Evolutionary conservation across 2,329 filamentous ascomycete species (phyloP), one percentile per base, ranked within the genome.

Genomic region (Rutstroemia sp.): DNA sequence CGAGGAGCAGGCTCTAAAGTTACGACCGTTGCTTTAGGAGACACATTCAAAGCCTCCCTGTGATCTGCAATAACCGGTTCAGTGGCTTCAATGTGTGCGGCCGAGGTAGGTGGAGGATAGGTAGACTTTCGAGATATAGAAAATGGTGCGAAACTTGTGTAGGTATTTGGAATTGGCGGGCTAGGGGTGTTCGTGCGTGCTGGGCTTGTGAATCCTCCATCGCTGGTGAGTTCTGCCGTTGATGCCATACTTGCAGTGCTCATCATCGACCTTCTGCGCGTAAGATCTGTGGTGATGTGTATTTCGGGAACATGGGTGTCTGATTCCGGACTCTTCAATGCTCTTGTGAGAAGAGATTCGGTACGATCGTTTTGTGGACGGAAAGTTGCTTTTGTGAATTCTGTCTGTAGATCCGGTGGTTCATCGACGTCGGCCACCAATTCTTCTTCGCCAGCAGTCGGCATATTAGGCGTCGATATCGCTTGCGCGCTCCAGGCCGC

Each of bases 191-290:
- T 90, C 38, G 89, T 89, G 56, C 90, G 80, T n/a, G 89, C 87
- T 44, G 92, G 91, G 66, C 90, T 96, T 17, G 92, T 95, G 58
- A 95, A 75, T 58, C 89, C 92, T 57, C 89, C 94, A 67, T 96
- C 94, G 72, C 92, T 96, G n/a, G 91, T 96, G 57, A 97, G 78
- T 62, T 96, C 92, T 39, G 88, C 88, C 3, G 90, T 95, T 1
- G 92, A 96, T 47, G 54, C 80, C 58, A 87, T 74, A 73, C 91
- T 96, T 63, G 84, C 76, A 68, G 86, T 92, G 76, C 89, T 95
- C 69, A 85, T 87, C 58, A 88, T 92, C 58, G 83, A 77, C 63
- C 70, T 52, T 45, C 72, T 68, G 41, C 67, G 64, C 48, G 63
- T 60, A 17, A 68, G 37, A 30, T 76, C 73, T 44, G 75, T 75